Conservation (phyloP, 2,329 filamentous ascomycete species). For the Exophiala lecanii-corni region DNA sequence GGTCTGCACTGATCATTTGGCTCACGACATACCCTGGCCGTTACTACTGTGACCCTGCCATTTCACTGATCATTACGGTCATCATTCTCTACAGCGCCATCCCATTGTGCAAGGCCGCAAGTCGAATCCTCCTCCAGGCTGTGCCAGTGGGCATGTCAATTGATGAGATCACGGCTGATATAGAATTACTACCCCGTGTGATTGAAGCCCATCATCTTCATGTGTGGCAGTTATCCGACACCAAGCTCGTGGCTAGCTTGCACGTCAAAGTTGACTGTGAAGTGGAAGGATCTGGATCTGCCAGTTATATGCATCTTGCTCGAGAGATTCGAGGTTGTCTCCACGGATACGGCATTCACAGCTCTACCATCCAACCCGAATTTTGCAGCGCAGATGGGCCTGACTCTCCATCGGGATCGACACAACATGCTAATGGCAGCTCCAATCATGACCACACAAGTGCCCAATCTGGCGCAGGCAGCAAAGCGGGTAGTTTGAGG, state of each 20-base stretch:
- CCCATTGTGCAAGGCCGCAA: slow-evolving; percentile 48
- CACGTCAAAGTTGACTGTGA: slow-evolving; percentile 91
- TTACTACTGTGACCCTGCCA: slow-evolving; percentile 83
- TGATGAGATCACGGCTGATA: slow-evolving; percentile 88
- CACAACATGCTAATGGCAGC: slow-evolving; percentile 14
- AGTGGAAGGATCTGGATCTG: slow-evolving; percentile 71
- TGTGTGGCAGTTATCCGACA: slow-evolving; percentile 95
- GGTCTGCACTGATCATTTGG: slow-evolving; percentile 82
- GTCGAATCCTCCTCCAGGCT: slow-evolving; percentile 85
- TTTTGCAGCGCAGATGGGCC: slow-evolving; percentile 38
- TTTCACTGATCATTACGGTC: slow-evolving; percentile 89
- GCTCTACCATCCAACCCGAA: slow-evolving; percentile 94
- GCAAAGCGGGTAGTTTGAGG: slow-evolving; percentile 35
- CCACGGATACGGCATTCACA: slow-evolving; percentile 94
- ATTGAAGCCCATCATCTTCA: slow-evolving; percentile 92
- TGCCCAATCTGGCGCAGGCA: slow-evolving; percentile 26
- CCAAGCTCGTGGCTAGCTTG: slow-evolving; percentile 86
- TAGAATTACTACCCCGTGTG: slow-evolving; percentile 77
- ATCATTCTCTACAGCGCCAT: slow-evolving; percentile 56
- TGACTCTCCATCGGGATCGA: slow-evolving; percentile 9
- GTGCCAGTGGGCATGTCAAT: slow-evolving; percentile 84
- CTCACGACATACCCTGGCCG: slow-evolving; percentile 75
- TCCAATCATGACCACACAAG: slow-evolving; percentile 9
- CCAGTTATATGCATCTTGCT: slow-evolving; percentile 86
- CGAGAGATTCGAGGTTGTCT: slow-evolving; percentile 79